A percentile compares a stretch with the other conserved stretches of the same genome.
Conservation (phyloP, 495 filamentous ascomycete species). For the Monascus purpureus region DNA sequence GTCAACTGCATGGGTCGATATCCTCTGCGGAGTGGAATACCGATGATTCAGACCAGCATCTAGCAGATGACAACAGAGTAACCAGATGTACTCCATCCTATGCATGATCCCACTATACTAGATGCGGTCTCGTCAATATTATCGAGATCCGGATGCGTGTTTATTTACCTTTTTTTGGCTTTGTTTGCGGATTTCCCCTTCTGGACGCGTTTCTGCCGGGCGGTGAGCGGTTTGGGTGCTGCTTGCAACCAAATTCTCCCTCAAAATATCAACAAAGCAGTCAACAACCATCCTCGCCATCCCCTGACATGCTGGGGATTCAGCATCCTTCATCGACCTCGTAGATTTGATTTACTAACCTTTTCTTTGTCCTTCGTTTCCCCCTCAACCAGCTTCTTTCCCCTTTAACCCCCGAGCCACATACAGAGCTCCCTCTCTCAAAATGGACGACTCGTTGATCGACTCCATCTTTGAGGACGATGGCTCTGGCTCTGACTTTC, state of each 20-base stretch:
- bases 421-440: conserved; percentile 1
- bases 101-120: too few relatives aligned
- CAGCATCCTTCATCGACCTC: too few relatives aligned
- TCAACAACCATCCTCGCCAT: not conserved
- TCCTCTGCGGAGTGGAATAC: too few relatives aligned
- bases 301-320: not conserved
- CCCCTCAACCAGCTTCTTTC: not conserved
- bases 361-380: conserved; percentile 1
- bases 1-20: too few relatives aligned
- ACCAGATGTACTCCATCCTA: too few relatives aligned
- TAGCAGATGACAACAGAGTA: too few relatives aligned
- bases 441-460: conserved; percentile 28
- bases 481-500: conserved; percentile 34
- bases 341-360: conserved; percentile 1
- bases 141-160: too few relatives aligned
- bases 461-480: conserved; percentile 45
- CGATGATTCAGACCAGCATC: too few relatives aligned
- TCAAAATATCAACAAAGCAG: not conserved
- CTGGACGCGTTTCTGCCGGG: conserved; percentile 2
- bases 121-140: too few relatives aligned
- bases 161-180: not conserved
- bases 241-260: not conserved
- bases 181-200: conserved; percentile 16
- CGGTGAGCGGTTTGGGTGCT: not conserved
- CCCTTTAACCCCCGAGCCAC: not conserved